Evolutionary conservation across 2,329 filamentous ascomycete genomes (phyloP).

Genomic region (Aspergillus fijiensis): DNA sequence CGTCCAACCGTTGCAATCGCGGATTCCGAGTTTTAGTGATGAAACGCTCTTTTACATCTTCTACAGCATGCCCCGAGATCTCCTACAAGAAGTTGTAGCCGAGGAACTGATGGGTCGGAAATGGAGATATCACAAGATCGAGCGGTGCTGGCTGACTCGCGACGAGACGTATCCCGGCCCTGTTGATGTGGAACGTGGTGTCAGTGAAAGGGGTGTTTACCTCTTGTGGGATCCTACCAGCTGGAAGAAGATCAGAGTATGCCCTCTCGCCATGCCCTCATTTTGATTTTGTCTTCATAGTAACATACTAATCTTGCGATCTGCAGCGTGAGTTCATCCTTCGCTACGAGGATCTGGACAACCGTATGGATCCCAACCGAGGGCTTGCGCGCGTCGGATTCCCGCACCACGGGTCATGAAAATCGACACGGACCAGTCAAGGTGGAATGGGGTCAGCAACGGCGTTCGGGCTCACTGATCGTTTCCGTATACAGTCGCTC

Average conservation of each 20-base stretch:
- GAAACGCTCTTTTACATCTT: constrained; percentile 70
- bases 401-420: constrained; percentile 39
- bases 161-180: constrained; percentile 50
- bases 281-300: neutral
- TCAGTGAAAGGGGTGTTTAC: constrained; percentile 53
- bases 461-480: constrained; percentile 33
- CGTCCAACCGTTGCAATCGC: constrained; percentile 60
- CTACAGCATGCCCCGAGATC: constrained; percentile 65
- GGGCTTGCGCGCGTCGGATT: constrained; percentile 37
- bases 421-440: constrained; percentile 14
- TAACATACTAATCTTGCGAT: constrained; percentile 18
- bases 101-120: constrained; percentile 58
- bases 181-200: constrained; percentile 48
- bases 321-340: constrained; percentile 49
- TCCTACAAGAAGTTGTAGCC: constrained; percentile 65
- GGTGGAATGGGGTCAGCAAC: constrained; percentile 27
- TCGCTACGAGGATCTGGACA: constrained; percentile 52
- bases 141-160: constrained; percentile 52
- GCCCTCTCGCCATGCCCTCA: constrained; percentile 17
- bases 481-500: constrained; percentile 27
- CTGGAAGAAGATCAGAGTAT: constrained; percentile 52
- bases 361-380: constrained; percentile 44
- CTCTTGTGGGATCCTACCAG: constrained; percentile 51
- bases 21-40: constrained; percentile 59
- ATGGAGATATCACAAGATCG: constrained; percentile 55